Evolutionary conservation across 140 eudicot species (phyloP).

Genomic region (Ambrosia hybrid): DNA sequence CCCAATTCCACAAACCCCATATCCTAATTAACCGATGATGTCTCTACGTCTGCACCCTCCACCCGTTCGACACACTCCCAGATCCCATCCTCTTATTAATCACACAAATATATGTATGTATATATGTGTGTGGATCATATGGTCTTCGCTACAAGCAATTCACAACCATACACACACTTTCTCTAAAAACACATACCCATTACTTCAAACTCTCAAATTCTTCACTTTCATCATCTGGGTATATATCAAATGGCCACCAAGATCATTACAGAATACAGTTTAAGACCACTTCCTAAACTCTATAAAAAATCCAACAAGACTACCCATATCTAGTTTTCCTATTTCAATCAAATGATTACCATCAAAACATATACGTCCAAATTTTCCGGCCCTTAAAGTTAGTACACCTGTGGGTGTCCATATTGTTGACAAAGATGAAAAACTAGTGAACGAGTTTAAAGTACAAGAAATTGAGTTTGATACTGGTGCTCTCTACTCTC

Average conservation of each 20-base stretch:
- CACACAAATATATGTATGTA: not conserved
- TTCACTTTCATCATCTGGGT: too few relatives aligned
- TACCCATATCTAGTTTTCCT: conserved; percentile 18
- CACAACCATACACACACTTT: not conserved
- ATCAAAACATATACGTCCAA: conserved; percentile 9
- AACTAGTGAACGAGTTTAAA: conserved; percentile 9
- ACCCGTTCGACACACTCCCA: too few relatives aligned
- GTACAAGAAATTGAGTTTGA: conserved; percentile 43
- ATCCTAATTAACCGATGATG: too few relatives aligned
- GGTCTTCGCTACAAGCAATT: not conserved
- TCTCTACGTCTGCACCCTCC: too few relatives aligned
- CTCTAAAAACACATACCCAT: too few relatives aligned
- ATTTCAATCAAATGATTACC: conserved; percentile 9
- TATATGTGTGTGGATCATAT: not conserved
- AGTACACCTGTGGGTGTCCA: conserved; percentile 56
- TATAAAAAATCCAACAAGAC: conserved; percentile 47
- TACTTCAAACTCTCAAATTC: not conserved
- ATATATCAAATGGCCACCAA: conserved; percentile 56
- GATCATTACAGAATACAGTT: conserved; percentile 74
- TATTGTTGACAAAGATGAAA: conserved; percentile 36
- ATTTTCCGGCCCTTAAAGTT: conserved; percentile 44
- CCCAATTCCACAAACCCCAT: too few relatives aligned
- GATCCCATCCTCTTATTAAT: too few relatives aligned
- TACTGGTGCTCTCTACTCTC: conserved; percentile 46
- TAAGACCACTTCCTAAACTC: conserved; percentile 63